Evolutionary conservation across 2,329 filamentous ascomycete genomes (phyloP).

Genomic region (Neocatenulostroma microsporum): DNA sequence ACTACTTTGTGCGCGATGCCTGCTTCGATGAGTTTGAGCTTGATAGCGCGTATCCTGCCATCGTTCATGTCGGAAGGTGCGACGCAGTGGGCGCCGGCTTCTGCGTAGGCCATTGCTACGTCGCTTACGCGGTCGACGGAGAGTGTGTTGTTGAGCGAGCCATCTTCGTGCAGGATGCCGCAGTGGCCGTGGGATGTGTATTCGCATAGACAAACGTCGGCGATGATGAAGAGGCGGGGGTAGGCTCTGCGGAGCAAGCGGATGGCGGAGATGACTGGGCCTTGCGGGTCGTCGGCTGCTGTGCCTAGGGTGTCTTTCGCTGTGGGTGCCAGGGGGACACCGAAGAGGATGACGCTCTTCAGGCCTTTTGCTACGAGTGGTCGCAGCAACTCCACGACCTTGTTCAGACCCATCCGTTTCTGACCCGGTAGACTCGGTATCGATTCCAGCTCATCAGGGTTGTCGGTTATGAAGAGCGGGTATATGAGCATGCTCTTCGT

Average conservation of each 20-base stretch:
- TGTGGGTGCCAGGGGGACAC: constrained; percentile 72
- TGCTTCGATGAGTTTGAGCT: constrained; percentile 92
- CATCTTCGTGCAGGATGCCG: constrained; percentile 88
- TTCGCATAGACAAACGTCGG: constrained; percentile 95
- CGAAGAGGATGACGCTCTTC: constrained; percentile 88
- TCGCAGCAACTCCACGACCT: constrained; percentile 72
- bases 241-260: constrained; percentile 76
- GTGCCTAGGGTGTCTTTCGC: constrained; percentile 89
- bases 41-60: constrained; percentile 92
- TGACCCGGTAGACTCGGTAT: constrained; percentile 91
- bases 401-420: constrained; percentile 79
- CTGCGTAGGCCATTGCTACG: constrained; percentile 96
- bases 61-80: constrained; percentile 99
- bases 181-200: constrained; percentile 98
- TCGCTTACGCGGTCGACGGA: constrained; percentile 93
- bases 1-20: constrained; percentile 85
- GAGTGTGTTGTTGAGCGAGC: constrained; percentile 82
- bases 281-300: constrained; percentile 82
- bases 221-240: constrained; percentile 81
- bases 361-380: constrained; percentile 85
- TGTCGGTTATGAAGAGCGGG: constrained; percentile 91
- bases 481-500: constrained; percentile 90
- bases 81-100: constrained; percentile 91
- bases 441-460: constrained; percentile 81
- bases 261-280: constrained; percentile 83